phyloP scores from a whole-genome alignment of 164 flowering plant genomes.

The Tetrastigma voinierianum region DNA sequence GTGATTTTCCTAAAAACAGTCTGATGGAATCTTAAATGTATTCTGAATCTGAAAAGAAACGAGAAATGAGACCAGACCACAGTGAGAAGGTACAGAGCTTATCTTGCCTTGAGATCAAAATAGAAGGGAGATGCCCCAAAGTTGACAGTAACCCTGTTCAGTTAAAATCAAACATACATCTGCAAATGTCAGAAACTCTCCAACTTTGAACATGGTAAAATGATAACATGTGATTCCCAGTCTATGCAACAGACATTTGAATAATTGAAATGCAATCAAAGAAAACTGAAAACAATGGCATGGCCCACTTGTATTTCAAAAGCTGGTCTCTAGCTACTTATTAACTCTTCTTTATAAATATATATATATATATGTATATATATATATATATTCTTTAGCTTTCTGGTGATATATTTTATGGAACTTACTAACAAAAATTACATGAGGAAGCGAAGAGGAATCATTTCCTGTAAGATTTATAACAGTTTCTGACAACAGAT shows the following conservation, averaged over 20 bases:
- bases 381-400: too few relatives aligned
- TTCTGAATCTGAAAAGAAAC: not conserved
- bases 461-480: too few relatives aligned
- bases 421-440: too few relatives aligned
- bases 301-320: too few relatives aligned
- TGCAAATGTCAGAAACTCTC: conserved; percentile 15
- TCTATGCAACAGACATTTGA: not conserved
- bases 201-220: not conserved
- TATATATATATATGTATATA: not conserved
- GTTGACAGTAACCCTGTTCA: conserved; percentile 85
- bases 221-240: not conserved
- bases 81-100: not conserved
- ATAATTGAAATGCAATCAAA: not conserved
- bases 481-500: too few relatives aligned
- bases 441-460: too few relatives aligned
- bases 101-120: conserved; percentile 77
- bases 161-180: conserved; percentile 19
- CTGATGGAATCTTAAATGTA: not conserved
- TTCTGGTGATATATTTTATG: too few relatives aligned
- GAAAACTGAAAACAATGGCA: not conserved
- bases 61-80: not conserved
- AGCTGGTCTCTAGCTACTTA: too few relatives aligned
- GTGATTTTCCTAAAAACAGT: too few relatives aligned
- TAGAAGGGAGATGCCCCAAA: conserved; percentile 80
- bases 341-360: too few relatives aligned